These are phyloP conservation scores for Capronia epimyces DNA, from an alignment of 2,329 filamentous ascomycete genomes.

Conservation along the genomic window DNA sequence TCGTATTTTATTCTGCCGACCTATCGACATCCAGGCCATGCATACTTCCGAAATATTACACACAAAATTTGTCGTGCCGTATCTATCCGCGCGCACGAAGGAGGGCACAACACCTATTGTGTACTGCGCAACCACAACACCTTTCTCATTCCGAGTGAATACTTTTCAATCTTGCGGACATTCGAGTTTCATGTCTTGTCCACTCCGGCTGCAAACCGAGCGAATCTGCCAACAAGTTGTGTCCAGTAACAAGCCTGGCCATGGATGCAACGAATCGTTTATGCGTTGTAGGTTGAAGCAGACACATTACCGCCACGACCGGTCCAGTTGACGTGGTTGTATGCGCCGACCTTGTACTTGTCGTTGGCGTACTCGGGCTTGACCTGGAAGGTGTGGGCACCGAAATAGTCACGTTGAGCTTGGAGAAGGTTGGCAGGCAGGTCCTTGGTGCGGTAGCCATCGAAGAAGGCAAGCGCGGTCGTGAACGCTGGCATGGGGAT, in stretches of 20 bases:
- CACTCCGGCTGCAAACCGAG: background rate
- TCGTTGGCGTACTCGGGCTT: conserved; percentile 72
- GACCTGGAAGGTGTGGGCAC: conserved; percentile 83
- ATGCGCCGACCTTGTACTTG: conserved; percentile 76
- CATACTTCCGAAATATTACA: conserved; percentile 7
- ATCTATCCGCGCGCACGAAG: conserved; percentile 2
- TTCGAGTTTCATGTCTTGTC: background rate
- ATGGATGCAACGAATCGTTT: conserved; percentile 37
- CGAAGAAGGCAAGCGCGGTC: conserved; percentile 96
- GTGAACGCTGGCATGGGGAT: conserved; percentile 96
- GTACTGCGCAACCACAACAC: background rate
- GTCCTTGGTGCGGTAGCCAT: conserved; percentile 95
- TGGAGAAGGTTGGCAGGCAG: conserved; percentile 97
- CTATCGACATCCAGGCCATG: conserved; percentile 11
- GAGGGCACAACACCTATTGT: background rate
- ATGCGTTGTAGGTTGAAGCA: conserved; percentile 95
- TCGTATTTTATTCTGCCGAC: conserved; percentile 3
- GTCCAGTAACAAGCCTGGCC: background rate
- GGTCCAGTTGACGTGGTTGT: conserved; percentile 99
- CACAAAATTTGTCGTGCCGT: background rate
- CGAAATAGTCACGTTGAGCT: conserved; percentile 99
- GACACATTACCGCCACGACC: conserved; percentile 95
- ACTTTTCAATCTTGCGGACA: background rate
- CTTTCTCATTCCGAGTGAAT: background rate
- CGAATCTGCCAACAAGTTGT: background rate